Conservation (phyloP, 2,329 filamentous ascomycete species). For the Annulohypoxylon truncatum region DNA sequence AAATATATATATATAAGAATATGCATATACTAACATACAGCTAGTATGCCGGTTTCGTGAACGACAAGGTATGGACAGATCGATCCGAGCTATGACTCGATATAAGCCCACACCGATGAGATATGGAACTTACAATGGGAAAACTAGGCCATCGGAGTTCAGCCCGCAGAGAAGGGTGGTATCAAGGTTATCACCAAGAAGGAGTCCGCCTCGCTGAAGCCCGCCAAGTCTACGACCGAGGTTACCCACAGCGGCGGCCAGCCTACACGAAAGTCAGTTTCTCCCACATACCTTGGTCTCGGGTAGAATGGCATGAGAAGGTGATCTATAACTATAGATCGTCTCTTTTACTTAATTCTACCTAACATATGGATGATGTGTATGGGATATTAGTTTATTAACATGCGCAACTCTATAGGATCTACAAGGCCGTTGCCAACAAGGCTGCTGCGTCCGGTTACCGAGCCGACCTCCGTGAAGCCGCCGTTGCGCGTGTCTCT, state of each 20-base stretch:
- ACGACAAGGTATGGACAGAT: constrained; percentile 79
- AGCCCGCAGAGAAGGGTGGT: constrained; percentile 79
- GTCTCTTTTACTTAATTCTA: not conserved
- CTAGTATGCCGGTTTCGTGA: constrained; percentile 91
- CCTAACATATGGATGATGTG: not conserved
- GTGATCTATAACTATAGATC: not conserved
- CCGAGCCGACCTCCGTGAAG: constrained; percentile 80
- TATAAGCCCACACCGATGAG: not conserved
- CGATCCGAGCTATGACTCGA: constrained; percentile 15
- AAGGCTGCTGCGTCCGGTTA: constrained; percentile 86
- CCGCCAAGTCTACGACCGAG: constrained; percentile 72
- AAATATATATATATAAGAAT: constrained; percentile 56
- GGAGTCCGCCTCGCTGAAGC: constrained; percentile 75
- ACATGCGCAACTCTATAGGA: constrained; percentile 61
- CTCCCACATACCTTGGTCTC: not conserved
- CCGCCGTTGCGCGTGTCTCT: constrained; percentile 86
- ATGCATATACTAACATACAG: constrained; percentile 51
- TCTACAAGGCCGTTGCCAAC: constrained; percentile 89
- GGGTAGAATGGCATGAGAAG: not conserved
- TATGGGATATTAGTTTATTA: constrained; percentile 1
- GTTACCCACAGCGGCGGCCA: constrained; percentile 78
- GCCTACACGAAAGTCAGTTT: constrained; percentile 81
- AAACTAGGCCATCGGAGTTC: constrained; percentile 82
- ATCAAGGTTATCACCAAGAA: constrained; percentile 89
- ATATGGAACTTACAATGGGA: constrained; percentile 48